Evolutionary conservation across 495 filamentous ascomycete genomes (phyloP), one percentile per base, ranked within the genome.

Genomic region (Jackrogersella multiformis): DNA sequence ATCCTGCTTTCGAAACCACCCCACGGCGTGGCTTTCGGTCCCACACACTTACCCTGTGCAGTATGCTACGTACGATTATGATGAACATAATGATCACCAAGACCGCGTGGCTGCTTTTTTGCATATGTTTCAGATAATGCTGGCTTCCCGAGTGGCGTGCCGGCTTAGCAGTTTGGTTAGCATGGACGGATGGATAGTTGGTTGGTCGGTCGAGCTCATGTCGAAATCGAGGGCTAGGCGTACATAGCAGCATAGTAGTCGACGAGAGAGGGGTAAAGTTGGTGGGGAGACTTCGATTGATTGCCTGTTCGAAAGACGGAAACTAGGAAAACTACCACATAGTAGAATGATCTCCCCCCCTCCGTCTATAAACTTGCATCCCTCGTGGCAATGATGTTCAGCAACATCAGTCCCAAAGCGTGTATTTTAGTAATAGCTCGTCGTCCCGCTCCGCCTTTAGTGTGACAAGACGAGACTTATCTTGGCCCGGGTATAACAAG

Each of bases 71-170:
- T 45, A 49, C 51, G 34, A 12, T 45, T 21, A 41, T 64, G n/a
- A 42, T 34, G 41, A 42, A 54, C 41, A 61, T 56, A 59, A 69
- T 69, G 42, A 46, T 46, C 42, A 46, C 42, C 42, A 46, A 20
- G 26, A 65, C 56, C 56, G 61, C 61, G 61, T 61, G 56, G 61
- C 57, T 53, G 15, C 56, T 69, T 56, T 52, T 60, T 65, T 53
- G 45, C 67, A 65, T 70, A 44, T 35, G 67, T 70, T 70, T 70
- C 67, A 61, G 52, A 61, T 60, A 39, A 45, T 45, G 55, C 24
- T 16, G 36, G 42, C 45, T 56, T 18, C 45, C 21, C 35, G 18
- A 26, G 52, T 54, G 56, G 51, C 67, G 56, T 70, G 52, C 49
- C 65, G 54, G 44, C 56, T 16, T 36, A n/a, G n/a, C n/a, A n/a